Evolutionary conservation across 1,284 basidiomycete genomes (phyloP).

Genomic region (Meira nashicola): DNA sequence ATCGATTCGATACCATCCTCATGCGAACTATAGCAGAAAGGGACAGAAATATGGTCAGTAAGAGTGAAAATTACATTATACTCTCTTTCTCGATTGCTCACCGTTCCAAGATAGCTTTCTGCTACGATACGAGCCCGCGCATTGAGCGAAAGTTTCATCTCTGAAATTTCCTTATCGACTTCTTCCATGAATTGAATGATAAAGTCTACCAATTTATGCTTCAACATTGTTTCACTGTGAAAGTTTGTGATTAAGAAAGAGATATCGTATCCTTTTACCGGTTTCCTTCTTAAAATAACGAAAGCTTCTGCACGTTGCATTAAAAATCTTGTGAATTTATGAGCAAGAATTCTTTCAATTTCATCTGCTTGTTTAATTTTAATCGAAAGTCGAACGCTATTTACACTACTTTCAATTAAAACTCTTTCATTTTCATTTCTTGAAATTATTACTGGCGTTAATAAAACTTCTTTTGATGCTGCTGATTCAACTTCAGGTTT

Average conservation of each 20-base stretch:
- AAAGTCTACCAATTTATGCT: constrained; percentile 99
- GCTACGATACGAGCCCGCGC: constrained; percentile 95
- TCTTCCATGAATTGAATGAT: constrained; percentile 99
- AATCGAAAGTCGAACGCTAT: constrained; percentile 92
- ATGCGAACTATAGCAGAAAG: constrained; percentile 3
- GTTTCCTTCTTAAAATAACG: constrained; percentile 88
- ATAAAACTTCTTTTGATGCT: constrained; percentile 64
- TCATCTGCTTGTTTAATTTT: constrained; percentile 99
- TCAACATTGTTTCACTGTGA: constrained; percentile 94
- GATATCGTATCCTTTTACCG: constrained; percentile 86
- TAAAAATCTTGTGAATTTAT: constrained; percentile 99
- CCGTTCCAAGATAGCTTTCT: constrained; percentile 57
- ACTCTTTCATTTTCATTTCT: constrained; percentile 96
- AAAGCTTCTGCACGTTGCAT: constrained; percentile 98
- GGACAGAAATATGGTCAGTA: not conserved
- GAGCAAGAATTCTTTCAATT: constrained; percentile 91
- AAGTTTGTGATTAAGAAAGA: constrained; percentile 97
- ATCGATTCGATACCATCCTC: not conserved
- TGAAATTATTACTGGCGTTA: constrained; percentile 86
- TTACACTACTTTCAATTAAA: constrained; percentile 91
- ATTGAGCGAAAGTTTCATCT: constrained; percentile 71
- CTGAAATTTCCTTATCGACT: constrained; percentile 71
- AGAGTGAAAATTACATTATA: not conserved
- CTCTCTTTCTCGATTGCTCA: not conserved
- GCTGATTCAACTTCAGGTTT: constrained; percentile 63